These are phyloP conservation scores for Tylopilus balloui DNA, from an alignment of 768 basidiomycete genomes.

Conservation along the genomic window DNA sequence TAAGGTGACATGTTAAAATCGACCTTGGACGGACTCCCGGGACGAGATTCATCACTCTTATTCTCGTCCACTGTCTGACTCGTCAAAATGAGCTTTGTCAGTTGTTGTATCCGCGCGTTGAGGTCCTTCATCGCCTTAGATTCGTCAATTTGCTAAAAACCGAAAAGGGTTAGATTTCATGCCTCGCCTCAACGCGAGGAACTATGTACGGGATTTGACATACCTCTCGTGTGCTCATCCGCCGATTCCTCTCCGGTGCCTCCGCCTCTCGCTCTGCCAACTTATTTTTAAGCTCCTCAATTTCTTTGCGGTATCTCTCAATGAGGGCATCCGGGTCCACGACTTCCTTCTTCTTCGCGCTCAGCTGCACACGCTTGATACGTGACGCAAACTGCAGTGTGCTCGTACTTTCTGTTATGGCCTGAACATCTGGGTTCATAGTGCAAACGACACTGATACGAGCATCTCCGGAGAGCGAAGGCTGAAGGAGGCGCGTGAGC, in stretches of 20 bases:
- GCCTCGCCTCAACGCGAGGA: not conserved
- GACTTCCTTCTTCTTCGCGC: slow-evolving; percentile 90
- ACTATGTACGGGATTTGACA: not conserved
- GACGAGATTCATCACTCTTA: slow-evolving; percentile 66
- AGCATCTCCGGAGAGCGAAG: slow-evolving; percentile 91
- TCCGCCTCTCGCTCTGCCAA: slow-evolving; percentile 68
- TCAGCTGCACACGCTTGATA: slow-evolving; percentile 83
- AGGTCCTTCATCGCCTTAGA: slow-evolving; percentile 81
- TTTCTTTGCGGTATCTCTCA: slow-evolving; percentile 91
- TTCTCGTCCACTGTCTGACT: slow-evolving; percentile 75
- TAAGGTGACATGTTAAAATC: slow-evolving; percentile 89
- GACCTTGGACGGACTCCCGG: slow-evolving; percentile 80
- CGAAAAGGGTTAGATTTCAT: not conserved
- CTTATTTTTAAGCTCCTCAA: slow-evolving; percentile 79
- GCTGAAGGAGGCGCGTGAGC: slow-evolving; percentile 89
- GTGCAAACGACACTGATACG: slow-evolving; percentile 96
- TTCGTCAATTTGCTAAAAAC: slow-evolving; percentile 74
- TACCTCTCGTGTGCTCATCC: slow-evolving; percentile 46
- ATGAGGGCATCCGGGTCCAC: slow-evolving; percentile 92
- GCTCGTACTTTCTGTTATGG: slow-evolving; percentile 79
- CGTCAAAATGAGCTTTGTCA: slow-evolving; percentile 81
- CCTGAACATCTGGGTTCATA: slow-evolving; percentile 77
- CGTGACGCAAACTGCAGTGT: slow-evolving; percentile 90
- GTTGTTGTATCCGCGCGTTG: slow-evolving; percentile 72
- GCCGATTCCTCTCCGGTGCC: slow-evolving; percentile 41